These are phyloP conservation scores for Fusarium verticillioides DNA, from an alignment of 2,329 filamentous ascomycete species.

Conservation along the genomic window DNA sequence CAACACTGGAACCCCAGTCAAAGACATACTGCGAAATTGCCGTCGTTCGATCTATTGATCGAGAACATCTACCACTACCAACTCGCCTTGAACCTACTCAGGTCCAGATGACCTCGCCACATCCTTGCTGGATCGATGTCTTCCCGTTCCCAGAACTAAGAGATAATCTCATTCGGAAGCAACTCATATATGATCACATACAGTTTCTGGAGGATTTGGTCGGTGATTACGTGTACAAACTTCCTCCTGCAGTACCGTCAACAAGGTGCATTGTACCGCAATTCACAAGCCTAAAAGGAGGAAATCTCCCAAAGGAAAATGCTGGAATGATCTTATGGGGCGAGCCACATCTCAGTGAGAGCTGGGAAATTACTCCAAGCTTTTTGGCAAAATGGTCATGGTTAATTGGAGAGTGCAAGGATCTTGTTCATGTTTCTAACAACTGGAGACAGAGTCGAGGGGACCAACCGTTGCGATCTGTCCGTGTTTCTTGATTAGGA, in stretches of 20 bases:
- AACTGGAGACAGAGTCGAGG: slow-evolving; percentile 15
- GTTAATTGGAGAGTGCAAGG: slow-evolving; percentile 4
- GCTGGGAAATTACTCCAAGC: slow-evolving; percentile 8
- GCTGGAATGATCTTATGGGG: slow-evolving; percentile 25
- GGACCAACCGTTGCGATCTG: background rate
- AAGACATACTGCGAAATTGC: background rate
- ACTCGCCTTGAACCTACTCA: slow-evolving; percentile 19
- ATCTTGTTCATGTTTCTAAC: slow-evolving; percentile 6
- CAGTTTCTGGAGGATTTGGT: slow-evolving; percentile 18
- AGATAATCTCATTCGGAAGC: slow-evolving; percentile 25
- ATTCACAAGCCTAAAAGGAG: too few species aligned
- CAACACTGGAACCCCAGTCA: background rate
- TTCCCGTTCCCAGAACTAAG: slow-evolving; percentile 25
- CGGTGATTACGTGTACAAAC: background rate
- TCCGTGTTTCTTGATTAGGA: background rate
- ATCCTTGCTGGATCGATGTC: slow-evolving; percentile 26
- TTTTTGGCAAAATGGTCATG: slow-evolving; percentile 23
- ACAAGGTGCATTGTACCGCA: background rate
- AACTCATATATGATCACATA: slow-evolving; percentile 17
- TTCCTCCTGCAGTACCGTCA: background rate
- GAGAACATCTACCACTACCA: slow-evolving; percentile 2
- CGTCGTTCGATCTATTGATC: background rate
- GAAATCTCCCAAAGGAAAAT: background rate
- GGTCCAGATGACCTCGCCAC: slow-evolving; percentile 32
- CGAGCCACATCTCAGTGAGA: slow-evolving; percentile 14